Evolutionary conservation across 2,329 filamentous ascomycete species (phyloP).

Genomic region (Venturia aucupariae): DNA sequence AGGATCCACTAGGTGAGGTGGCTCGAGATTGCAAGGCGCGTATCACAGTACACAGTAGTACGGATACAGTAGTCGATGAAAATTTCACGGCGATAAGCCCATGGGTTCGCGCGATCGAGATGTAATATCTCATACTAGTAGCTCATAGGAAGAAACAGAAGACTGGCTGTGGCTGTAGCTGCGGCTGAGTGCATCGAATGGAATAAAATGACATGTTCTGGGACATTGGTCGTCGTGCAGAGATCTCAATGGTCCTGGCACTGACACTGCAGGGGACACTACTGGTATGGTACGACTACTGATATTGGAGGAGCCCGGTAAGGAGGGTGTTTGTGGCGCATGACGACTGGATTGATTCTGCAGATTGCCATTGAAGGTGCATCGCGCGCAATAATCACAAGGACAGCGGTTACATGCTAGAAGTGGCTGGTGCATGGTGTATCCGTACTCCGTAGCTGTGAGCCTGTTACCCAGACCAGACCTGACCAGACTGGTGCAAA

Average conservation of each 20-base stretch:
- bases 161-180: background rate
- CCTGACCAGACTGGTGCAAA: no score
- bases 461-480: no score
- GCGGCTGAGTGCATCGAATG: background rate
- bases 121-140: no score
- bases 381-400: no score
- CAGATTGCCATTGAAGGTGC: background rate
- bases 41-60: background rate
- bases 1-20: background rate
- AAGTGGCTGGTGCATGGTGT: slow-evolving; percentile 1
- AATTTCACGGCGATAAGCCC: background rate
- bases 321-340: background rate
- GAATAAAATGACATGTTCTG: no score
- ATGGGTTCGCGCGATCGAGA: background rate
- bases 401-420: background rate
- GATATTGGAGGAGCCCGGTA: background rate
- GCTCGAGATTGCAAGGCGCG: background rate
- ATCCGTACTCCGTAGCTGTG: no score
- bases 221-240: no score
- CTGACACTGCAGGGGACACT: no score
- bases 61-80: no score
- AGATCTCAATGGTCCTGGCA: no score
- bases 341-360: background rate
- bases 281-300: no score
- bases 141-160: background rate